Percentiles rank a stretch among this genome's conserved stretches.
Evolutionary conservation across 441 rosid genomes (phyloP).

Genomic region (Arabidopsis lyrata): DNA sequence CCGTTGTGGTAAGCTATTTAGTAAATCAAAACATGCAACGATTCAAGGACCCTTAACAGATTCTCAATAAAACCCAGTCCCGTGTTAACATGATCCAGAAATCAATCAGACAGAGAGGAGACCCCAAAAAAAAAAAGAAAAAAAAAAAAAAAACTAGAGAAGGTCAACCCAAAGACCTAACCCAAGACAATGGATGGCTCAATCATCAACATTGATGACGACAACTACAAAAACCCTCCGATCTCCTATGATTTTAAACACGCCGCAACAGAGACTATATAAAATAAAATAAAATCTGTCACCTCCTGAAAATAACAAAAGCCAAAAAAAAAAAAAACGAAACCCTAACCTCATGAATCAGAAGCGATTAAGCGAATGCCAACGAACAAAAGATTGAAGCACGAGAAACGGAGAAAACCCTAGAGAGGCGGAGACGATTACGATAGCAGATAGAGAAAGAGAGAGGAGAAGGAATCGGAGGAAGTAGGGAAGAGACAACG

Average conservation of each 20-base stretch:
- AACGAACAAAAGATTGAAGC: constrained; percentile 22
- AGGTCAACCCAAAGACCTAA: constrained; percentile 39
- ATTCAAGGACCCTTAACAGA: constrained; percentile 39
- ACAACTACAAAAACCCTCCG: constrained; percentile 30
- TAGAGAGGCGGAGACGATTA: constrained; percentile 39
- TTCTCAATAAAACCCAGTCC: constrained; percentile 51
- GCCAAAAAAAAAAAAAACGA: constrained; percentile 30
- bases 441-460: constrained; percentile 20
- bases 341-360: constrained; percentile 51
- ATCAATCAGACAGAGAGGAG: constrained; percentile 26
- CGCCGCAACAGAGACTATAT: constrained; percentile 2
- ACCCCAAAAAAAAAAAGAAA: constrained; percentile 17
- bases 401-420: constrained; percentile 28
- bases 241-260: constrained; percentile 22
- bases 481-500: constrained; percentile 13
- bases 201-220: constrained; percentile 45
- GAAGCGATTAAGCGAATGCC: constrained; percentile 49
- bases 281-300: constrained; percentile 30
- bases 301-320: constrained; percentile 26
- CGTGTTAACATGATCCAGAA: constrained; percentile 29
- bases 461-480: constrained; percentile 30
- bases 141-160: constrained; percentile 20
- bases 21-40: constrained; percentile 31
- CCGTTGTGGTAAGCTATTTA: constrained; percentile 41
- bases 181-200: constrained; percentile 47